Base-by-base conservation (phyloP, 1,284 basidiomycete genomes). In the Naganishia sp. region DNA sequence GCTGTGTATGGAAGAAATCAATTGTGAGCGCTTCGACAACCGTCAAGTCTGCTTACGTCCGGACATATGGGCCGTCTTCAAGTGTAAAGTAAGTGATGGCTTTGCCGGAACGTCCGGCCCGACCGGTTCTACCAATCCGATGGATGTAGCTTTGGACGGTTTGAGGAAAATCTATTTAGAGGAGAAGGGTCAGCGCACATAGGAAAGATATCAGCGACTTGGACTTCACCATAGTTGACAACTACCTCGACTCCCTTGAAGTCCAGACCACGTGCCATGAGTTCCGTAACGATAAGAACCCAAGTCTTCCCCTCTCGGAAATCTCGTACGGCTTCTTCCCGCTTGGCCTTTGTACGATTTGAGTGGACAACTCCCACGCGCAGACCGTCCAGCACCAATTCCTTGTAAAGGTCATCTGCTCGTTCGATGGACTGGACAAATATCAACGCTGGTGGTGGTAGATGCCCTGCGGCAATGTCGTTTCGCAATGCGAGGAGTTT, bases 231-330 rank as follows among this genome's bases (percentile, higher is more conserved):
- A 74, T 94, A 97, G 79, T 97, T 99, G 77, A 99, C 89, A 13
- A 99, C 94, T 72, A 97, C 88, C 69, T 89, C 84, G 50, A 99
- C 88, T 15, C 94, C 94, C 77, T 91, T 90, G 82, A 99, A 98
- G 76, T 99, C 95, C 87, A 99, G 94, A 4, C 95, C 96, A 70
- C 96, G 85, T 13, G 92, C 93, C 88, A 96, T 90, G 45, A 96
- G 90, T 75, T 97, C 94, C 17, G 94, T 97, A 70, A 88, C 90
- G 56, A 96, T 85, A 84, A 97, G 86, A 31, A 94, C 85, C 94
- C 94, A 97, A 68, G 90, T 89, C 72, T 89, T 85, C 0, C 93
- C 95, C 70, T 84, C 83, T 52, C 90, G 87, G 86, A 99, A 97
- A 23, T 88, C 86, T 52, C 84, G 83, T 13, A 97, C 85, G 11